Percentiles rank a stretch among this genome's conserved stretches.
Evolutionary conservation across 257 asterid species (phyloP).

Genomic region (Eucommia ulmoides): DNA sequence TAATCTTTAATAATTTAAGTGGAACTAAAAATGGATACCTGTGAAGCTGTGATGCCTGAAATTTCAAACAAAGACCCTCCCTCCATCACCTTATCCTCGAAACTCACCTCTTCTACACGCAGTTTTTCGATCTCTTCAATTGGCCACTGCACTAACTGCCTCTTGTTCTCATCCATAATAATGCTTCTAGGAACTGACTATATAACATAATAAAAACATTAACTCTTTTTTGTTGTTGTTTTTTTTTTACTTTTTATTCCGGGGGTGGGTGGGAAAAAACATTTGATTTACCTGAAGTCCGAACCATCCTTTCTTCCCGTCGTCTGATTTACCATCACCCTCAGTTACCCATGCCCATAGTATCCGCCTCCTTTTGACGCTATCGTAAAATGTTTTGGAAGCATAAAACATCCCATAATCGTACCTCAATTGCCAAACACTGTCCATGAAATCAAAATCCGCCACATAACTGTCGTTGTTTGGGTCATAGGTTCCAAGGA

Average conservation of each 20-base stretch:
- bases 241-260: too few relatives aligned
- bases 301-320: background rate
- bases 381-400: background rate
- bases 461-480: background rate
- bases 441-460: background rate
- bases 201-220: constrained; percentile 1
- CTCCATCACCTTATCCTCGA: constrained; percentile 18
- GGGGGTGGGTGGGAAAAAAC: too few relatives aligned
- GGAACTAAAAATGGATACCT: constrained; percentile 19
- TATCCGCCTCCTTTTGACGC: background rate
- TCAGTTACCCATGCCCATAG: background rate
- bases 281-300: background rate
- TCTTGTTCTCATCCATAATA: constrained; percentile 31
- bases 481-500: background rate
- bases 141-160: too few relatives aligned
- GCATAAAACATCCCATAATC: background rate
- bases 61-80: constrained; percentile 35
- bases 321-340: background rate
- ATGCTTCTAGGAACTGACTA: constrained; percentile 66
- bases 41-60: constrained; percentile 50
- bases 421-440: background rate
- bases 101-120: constrained; percentile 20
- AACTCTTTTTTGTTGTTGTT: too few relatives aligned
- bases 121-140: constrained; percentile 37
- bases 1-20: background rate